Evolutionary conservation across 2,329 filamentous ascomycete species (phyloP).

Genomic region (Aspergillus costaricaensis): DNA sequence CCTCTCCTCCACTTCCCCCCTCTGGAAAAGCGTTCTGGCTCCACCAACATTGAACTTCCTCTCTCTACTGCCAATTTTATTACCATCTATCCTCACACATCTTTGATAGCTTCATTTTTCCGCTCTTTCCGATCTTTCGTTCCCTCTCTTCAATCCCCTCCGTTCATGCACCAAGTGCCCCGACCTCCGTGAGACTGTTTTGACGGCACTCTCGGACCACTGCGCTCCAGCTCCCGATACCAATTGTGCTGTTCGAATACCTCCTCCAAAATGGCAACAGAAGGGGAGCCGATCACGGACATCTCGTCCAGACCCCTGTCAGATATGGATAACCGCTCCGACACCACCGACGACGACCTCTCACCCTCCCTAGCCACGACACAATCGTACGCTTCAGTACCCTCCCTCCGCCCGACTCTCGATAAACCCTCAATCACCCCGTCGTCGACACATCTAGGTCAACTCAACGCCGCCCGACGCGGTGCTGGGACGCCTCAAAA

Average conservation of each 20-base stretch:
- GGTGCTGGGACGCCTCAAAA: slow-evolving; percentile 26
- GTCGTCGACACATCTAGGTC: slow-evolving; percentile 81
- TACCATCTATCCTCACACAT: neutral
- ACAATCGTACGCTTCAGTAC: slow-evolving; percentile 26
- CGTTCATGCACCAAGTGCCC: slow-evolving; percentile 5
- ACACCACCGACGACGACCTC: slow-evolving; percentile 24
- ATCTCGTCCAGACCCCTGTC: slow-evolving; percentile 21
- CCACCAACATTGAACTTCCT: neutral
- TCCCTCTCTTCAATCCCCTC: neutral
- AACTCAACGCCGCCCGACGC: slow-evolving; percentile 68
- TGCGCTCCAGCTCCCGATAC: neutral
- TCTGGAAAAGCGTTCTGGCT: neutral
- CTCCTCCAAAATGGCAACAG: slow-evolving; percentile 22
- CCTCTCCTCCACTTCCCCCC: neutral
- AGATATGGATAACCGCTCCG: slow-evolving; percentile 22
- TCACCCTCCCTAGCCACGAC: slow-evolving; percentile 37
- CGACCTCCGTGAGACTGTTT: slow-evolving; percentile 7
- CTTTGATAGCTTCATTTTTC: slow-evolving; percentile 5
- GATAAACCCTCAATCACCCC: slow-evolving; percentile 62
- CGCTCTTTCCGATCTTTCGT: slow-evolving; percentile 4
- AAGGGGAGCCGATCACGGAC: slow-evolving; percentile 25
- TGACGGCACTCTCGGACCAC: slow-evolving; percentile 13
- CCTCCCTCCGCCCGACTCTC: slow-evolving; percentile 29
- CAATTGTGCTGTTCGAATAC: slow-evolving; percentile 1
- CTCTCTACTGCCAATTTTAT: neutral